Evolutionary conservation across 371 early-diverging fungal genomes (phyloP).

Genomic region (Apophysomyces elegans): DNA sequence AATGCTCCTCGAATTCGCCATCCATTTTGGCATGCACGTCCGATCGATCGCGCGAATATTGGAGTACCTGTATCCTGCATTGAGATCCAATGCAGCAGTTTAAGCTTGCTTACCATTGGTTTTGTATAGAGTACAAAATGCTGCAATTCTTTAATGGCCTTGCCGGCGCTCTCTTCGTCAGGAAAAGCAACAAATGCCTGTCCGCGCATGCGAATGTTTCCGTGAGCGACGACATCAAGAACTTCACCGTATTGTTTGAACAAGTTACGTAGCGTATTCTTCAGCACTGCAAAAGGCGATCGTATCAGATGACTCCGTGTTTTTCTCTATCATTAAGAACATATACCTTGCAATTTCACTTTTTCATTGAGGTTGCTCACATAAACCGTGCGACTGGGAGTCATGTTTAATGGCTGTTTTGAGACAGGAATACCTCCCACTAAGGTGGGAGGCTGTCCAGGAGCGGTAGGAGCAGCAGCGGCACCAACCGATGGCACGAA

Average conservation of each 20-base stretch:
- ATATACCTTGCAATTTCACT: slow-evolving; percentile 77
- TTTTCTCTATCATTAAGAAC: not conserved
- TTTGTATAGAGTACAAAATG: slow-evolving; percentile 82
- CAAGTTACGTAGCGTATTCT: slow-evolving; percentile 76
- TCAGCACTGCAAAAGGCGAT: slow-evolving; percentile 59
- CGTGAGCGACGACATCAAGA: slow-evolving; percentile 70
- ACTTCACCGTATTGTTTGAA: slow-evolving; percentile 80
- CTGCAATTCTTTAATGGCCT: slow-evolving; percentile 86
- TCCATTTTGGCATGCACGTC: slow-evolving; percentile 80
- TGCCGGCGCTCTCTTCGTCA: slow-evolving; percentile 67
- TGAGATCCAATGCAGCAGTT: not conserved
- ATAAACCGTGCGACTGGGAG: slow-evolving; percentile 85
- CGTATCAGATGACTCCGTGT: not conserved
- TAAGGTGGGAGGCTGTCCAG: slow-evolving; percentile 22
- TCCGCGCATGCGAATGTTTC: slow-evolving; percentile 74
- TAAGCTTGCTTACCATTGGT: slow-evolving; percentile 66
- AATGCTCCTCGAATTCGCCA: slow-evolving; percentile 68
- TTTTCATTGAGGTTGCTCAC: slow-evolving; percentile 88
- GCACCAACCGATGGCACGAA: slow-evolving; percentile 11
- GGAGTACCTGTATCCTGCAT: slow-evolving; percentile 57
- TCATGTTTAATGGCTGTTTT: slow-evolving; percentile 62
- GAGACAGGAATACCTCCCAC: slow-evolving; percentile 51
- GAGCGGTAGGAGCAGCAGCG: slow-evolving; percentile 16
- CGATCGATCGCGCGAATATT: slow-evolving; percentile 82
- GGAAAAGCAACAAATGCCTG: slow-evolving; percentile 83